Evolutionary conservation across 441 rosid genomes (phyloP).

Genomic region (Erodium moschatum): DNA sequence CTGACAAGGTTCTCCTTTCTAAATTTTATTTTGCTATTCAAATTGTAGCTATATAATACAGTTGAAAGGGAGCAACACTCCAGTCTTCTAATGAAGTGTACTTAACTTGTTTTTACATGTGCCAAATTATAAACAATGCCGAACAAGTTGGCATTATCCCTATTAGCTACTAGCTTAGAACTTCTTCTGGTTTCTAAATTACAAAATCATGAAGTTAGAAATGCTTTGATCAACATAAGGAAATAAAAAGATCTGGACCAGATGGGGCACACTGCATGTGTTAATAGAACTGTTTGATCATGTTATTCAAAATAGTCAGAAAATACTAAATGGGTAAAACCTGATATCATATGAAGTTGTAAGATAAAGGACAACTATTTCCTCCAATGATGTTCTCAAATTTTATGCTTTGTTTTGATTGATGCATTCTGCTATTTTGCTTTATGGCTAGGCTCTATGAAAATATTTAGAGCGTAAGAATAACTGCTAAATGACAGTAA

Average conservation of each 20-base stretch:
- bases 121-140: not conserved
- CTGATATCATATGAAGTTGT: not conserved
- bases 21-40: slow-evolving; percentile 9
- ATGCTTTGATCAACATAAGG: not conserved
- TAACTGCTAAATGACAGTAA: not conserved
- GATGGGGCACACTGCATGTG: not conserved
- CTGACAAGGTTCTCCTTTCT: slow-evolving; percentile 66
- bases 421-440: not conserved
- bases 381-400: not conserved
- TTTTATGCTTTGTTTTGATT: not conserved
- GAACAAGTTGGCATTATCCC: not conserved
- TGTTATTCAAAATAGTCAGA: not conserved
- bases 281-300: not conserved
- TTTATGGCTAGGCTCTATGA: not conserved
- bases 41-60: not conserved
- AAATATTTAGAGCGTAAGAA: not conserved
- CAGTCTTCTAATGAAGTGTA: not conserved
- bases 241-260: not conserved
- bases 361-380: not conserved
- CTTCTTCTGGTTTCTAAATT: not conserved
- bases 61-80: not conserved
- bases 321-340: not conserved
- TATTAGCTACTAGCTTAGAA: not conserved
- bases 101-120: not conserved
- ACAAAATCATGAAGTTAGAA: not conserved